phyloP scores from a whole-genome alignment of 1,284 basidiomycete species.

The Pseudozyma thailandica region DNA sequence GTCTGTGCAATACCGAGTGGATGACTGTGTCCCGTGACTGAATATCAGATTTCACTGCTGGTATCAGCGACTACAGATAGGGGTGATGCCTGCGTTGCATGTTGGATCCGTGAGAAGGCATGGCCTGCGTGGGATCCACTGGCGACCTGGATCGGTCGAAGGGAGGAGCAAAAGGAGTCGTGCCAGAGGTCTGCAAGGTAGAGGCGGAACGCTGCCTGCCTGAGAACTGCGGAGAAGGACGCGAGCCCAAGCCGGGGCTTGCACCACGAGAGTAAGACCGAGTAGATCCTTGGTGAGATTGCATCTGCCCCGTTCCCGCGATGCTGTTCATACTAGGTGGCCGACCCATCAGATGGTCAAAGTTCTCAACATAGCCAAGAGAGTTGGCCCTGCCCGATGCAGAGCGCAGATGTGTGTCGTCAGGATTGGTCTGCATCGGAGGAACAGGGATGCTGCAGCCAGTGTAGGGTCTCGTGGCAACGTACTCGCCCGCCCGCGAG shows the following conservation, averaged over 20 bases:
- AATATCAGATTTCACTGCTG: no score
- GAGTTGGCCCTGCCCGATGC: slow-evolving; percentile 4
- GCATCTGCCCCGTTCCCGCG: not conserved
- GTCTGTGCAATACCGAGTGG: no score
- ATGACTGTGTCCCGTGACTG: not conserved
- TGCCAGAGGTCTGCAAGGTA: slow-evolving; percentile 6
- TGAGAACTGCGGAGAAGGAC: not conserved
- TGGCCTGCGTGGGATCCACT: not conserved
- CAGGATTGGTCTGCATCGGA: not conserved
- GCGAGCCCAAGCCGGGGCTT: not conserved
- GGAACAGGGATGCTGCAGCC: not conserved
- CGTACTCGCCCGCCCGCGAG: not conserved
- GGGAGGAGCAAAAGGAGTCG: not conserved
- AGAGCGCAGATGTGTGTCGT: not conserved
- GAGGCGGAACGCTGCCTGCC: slow-evolving; percentile 13
- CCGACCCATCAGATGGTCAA: slow-evolving; percentile 1
- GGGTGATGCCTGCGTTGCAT: slow-evolving; percentile 26
- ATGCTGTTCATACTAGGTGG: not conserved
- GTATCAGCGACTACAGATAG: slow-evolving; percentile 23
- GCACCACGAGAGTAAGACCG: slow-evolving; percentile 12
- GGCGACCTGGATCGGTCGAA: slow-evolving; percentile 9
- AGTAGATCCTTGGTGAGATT: not conserved
- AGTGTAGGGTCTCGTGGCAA: not conserved
- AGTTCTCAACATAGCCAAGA: slow-evolving; percentile 8
- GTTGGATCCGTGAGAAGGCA: not conserved